Percentiles rank a stretch among this genome's conserved stretches.
Evolutionary conservation across 139 green algal genomes (phyloP).

Genomic region (Spirogloea muscicola): DNA sequence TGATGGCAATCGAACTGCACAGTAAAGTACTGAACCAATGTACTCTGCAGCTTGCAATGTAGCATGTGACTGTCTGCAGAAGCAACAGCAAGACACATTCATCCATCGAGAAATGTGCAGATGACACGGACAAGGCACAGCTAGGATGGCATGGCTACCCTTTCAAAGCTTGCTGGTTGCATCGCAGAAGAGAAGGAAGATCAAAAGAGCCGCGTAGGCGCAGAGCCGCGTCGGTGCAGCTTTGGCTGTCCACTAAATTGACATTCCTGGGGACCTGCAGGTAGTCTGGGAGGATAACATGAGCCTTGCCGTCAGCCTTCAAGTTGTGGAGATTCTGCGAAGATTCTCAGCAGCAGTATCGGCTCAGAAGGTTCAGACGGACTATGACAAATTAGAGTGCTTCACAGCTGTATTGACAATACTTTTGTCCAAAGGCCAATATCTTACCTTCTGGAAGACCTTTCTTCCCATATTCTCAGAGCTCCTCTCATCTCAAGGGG

Average conservation of each 20-base stretch:
- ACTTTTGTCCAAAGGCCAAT: constrained; percentile 13
- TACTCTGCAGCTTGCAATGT: no score
- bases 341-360: constrained; percentile 12
- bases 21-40: no score
- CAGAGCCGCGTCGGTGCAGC: no score
- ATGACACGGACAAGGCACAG: neutral
- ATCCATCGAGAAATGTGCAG: no score
- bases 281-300: constrained; percentile 30
- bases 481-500: constrained; percentile 13
- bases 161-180: neutral
- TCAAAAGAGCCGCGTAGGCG: no score
- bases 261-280: constrained; percentile 12
- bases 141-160: neutral
- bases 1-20: no score
- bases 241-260: neutral
- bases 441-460: constrained; percentile 17
- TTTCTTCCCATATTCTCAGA: constrained; percentile 7
- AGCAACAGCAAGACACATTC: no score
- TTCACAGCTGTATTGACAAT: constrained; percentile 2
- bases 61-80: no score
- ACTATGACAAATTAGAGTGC: constrained; percentile 34
- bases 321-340: constrained; percentile 29
- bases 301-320: neutral
- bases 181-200: neutral
- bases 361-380: constrained; percentile 2